Percentiles rank a stretch among this genome's conserved stretches.
Evolutionary conservation across 2,329 filamentous ascomycete genomes (phyloP).

Genomic region (Endoconidiophora polonica): DNA sequence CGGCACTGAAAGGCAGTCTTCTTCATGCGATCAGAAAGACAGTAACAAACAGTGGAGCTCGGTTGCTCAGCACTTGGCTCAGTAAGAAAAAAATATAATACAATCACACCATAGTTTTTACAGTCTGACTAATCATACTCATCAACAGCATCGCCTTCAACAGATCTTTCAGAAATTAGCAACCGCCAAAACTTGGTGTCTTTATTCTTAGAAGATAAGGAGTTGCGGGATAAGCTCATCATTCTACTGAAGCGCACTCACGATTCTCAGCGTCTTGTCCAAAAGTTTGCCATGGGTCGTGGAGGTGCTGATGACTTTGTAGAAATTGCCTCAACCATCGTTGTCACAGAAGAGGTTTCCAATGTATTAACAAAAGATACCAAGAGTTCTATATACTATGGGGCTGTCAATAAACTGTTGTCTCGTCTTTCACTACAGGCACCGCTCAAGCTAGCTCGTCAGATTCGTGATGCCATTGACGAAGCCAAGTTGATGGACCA

Average conservation of each 20-base stretch:
- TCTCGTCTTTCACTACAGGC: constrained; percentile 48
- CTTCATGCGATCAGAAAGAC: constrained; percentile 81
- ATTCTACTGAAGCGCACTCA: constrained; percentile 56
- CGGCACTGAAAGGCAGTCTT: constrained; percentile 63
- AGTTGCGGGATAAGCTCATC: constrained; percentile 53
- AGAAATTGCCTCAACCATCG: constrained; percentile 64
- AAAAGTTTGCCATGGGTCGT: constrained; percentile 83
- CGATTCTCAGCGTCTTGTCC: constrained; percentile 77
- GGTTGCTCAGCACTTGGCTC: constrained; percentile 72
- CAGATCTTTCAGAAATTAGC: constrained; percentile 65
- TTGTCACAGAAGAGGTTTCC: constrained; percentile 52
- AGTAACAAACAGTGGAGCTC: constrained; percentile 77
- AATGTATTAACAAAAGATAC: constrained; percentile 18
- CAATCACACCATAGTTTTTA: background rate
- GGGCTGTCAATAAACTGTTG: constrained; percentile 30
- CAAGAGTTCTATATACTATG: background rate
- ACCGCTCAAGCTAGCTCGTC: constrained; percentile 49
- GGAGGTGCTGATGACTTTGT: constrained; percentile 88
- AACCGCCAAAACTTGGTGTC: constrained; percentile 67
- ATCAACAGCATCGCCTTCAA: constrained; percentile 53
- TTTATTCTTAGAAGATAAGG: constrained; percentile 47
- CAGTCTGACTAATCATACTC: constrained; percentile 16
- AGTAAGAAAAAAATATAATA: constrained; percentile 24
- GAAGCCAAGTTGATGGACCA: constrained; percentile 67
- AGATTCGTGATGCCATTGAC: constrained; percentile 68